These are phyloP conservation scores for Orbilia brochopaga DNA, from an alignment of 2,329 filamentous ascomycete species.

Conservation along the genomic window DNA sequence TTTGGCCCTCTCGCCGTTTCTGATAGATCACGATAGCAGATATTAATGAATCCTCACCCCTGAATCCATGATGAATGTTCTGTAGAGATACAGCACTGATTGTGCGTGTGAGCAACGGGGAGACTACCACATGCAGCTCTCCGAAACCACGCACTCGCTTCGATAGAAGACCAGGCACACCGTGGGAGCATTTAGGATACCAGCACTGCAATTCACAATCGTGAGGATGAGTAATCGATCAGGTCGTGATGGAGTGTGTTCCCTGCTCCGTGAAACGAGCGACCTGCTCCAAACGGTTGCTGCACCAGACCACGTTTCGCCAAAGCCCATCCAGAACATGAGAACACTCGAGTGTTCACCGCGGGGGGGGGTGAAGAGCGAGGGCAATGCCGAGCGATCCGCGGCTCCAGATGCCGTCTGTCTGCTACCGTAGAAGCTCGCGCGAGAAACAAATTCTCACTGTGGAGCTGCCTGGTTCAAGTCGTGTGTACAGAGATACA, in stretches of 20 bases:
- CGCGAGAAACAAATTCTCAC: constrained; percentile 31
- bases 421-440: constrained; percentile 4
- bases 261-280: constrained; percentile 24
- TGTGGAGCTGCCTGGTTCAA: too few species aligned
- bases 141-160: constrained; percentile 19
- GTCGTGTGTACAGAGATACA: too few species aligned
- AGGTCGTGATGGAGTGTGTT: background rate
- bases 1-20: constrained; percentile 33
- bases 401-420: constrained; percentile 3
- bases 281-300: constrained; percentile 37
- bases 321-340: constrained; percentile 8
- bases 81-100: too few species aligned
- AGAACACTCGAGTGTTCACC: too few species aligned
- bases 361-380: too few species aligned
- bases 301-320: constrained; percentile 50
- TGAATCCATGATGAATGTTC: background rate
- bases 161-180: constrained; percentile 1
- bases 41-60: constrained; percentile 2
- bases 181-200: background rate
- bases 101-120: background rate
- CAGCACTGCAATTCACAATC: background rate
- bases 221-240: background rate
- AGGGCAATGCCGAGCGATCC: constrained; percentile 2
- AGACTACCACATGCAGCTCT: background rate
- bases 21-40: constrained; percentile 26